Conservation (phyloP, 352 stramenopile genomes). For the Pythium vanterpoolii region DNA sequence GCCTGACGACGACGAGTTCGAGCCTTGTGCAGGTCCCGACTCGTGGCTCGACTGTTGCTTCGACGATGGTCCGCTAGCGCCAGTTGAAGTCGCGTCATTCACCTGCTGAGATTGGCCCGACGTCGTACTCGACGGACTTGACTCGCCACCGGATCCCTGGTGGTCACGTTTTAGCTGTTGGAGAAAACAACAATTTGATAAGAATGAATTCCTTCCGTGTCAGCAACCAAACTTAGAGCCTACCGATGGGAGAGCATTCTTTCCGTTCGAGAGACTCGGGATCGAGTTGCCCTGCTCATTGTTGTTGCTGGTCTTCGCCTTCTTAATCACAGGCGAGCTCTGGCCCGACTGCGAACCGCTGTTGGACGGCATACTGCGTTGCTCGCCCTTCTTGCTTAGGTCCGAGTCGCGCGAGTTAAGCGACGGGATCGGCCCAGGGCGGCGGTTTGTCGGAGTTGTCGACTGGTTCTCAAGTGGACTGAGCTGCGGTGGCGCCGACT, state of each 20-base stretch:
- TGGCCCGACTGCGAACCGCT: conserved; percentile 32
- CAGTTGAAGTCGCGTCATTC: conserved; percentile 31
- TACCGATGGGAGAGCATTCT: conserved; percentile 50
- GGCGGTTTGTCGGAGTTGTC: conserved; percentile 51
- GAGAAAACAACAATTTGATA: too few relatives aligned
- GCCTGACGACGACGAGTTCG: conserved; percentile 16
- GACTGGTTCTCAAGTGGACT: conserved; percentile 55
- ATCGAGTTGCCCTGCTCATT: conserved; percentile 45
- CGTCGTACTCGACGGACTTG: conserved; percentile 45
- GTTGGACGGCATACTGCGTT: conserved; percentile 23
- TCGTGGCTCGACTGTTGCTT: conserved; percentile 22
- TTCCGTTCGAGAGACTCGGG: conserved; percentile 68
- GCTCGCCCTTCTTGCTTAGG: conserved; percentile 52
- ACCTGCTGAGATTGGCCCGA: conserved; percentile 21
- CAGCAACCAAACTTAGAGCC: too few relatives aligned
- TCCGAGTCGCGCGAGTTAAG: conserved; percentile 55
- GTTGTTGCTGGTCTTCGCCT: conserved; percentile 54
- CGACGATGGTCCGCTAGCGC: conserved; percentile 12
- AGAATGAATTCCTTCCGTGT: too few relatives aligned
- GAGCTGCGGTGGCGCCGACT: conserved; percentile 46
- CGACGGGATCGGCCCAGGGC: conserved; percentile 49
- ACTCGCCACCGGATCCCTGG: conserved; percentile 45
- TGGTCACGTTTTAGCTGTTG: conserved; percentile 61
- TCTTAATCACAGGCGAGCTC: conserved; percentile 72
- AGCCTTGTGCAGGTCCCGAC: conserved; percentile 9